Evolutionary conservation across 2,329 filamentous ascomycete genomes (phyloP), one percentile per base, ranked within the genome.

Genomic region (Intubia oerlemansii): DNA sequence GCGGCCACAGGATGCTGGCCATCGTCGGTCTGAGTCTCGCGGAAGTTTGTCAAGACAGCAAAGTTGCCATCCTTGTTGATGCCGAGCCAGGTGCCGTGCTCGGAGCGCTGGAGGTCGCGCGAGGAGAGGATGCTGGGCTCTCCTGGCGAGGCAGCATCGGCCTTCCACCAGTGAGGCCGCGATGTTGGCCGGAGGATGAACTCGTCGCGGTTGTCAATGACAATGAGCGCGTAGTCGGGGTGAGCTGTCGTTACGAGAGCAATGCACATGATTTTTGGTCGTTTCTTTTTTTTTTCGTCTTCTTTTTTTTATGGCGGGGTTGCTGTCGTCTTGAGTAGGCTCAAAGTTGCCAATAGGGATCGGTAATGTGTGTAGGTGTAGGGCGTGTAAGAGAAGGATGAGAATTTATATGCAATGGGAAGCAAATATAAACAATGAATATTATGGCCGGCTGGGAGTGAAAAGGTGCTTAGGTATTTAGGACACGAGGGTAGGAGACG

Each of bases 171-270:
- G 45, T 70, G 59, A 6, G 67, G 67, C 33, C 62, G 54, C 29
- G 62, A 68, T 2, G 68, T 74, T 4, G 68, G 68, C 17, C 68
- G 58, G 10, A 71, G 55, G 36, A 74, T 65, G 49, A 64, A 74
- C 45, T 74, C 76, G 53, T 85, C 78, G 40, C 78, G 66, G 47
- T 85, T 85, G 51, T 82, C 68, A 44, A 82, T 56, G 34, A 79
- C 52, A 40, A 85, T 75, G 34, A 84, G 58, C 16, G 73, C 62
- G 49, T 84, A 84, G 38, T 63, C 56, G 8, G 78, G 77, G 44
- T 84, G 77, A 25, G 72, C 62, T 12, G 76, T 84, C 16, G 76
- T 79, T 33, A 80, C 54, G 25, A 84, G 56, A 27, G 69, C 71
- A 51, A 84, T 82, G 46, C 78, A 84, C 77, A 84, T 84, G 32